Base-by-base conservation (phyloP, 257 asterid species). In the Verbena officinalis region DNA sequence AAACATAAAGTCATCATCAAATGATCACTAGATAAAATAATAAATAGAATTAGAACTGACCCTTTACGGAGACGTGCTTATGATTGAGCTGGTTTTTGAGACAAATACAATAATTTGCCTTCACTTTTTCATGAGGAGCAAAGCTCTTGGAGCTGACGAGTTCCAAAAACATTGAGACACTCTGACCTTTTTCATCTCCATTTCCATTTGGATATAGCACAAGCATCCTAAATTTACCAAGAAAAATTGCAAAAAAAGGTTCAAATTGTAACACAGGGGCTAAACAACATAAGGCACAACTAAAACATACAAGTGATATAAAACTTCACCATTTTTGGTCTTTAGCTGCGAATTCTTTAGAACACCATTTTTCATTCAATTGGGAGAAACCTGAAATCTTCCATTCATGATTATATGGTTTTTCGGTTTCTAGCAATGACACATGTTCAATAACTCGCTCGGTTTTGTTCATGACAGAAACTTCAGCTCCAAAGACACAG, bases 401-500 rank as follows among this genome's bases (percentile, higher is more conserved):
- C 54, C 54, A 17, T 4, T 17, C 23, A 48, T 8, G 24, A 23
- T 16, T 48, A 48, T 48, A 48, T 48, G 54, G 54, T 4, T 16
- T 0, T 1, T 2, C 5, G 1, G 5, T 20, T 4, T 48, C 16
- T 24, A 48, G 27, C 13, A 16, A 2, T 8, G 48, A 7, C 23
- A 48, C 22, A 16, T 12, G 23, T 1, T 48, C 54, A 10, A 20
- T 16, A 4, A 17, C 24, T 48, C 13, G 24, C 17, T 48, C 8
- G 54, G 8, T 48, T 48, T 20, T 48, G 27, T 2, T 27, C 4
- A 48, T 48, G 54, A 48, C 54, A 48, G 5, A 48, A 16, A 48
- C 54, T 48, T 48, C 27, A 48, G 54, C 54, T 48, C 17, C 48
- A 42, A 42, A 39, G 3, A 42, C 48, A 42, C 48, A 42, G 16